Evolutionary conservation across 305 asterid genomes (phyloP), one percentile per base, ranked within the genome.

Genomic region (Rubia occidens): DNA sequence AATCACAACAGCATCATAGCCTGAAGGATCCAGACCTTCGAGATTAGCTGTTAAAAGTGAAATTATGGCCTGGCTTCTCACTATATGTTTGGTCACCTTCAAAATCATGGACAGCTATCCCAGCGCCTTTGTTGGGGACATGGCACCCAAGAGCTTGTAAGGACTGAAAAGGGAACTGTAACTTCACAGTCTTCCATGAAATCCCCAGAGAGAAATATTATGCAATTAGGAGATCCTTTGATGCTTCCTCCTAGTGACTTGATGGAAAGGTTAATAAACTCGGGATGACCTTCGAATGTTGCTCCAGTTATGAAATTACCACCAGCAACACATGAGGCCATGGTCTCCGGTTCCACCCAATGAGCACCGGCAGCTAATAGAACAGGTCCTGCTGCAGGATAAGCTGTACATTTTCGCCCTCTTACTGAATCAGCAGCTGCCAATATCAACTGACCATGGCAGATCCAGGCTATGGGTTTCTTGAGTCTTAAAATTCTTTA

Each of bases 71-170:
- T 26, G 96, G 95, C 81, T 93, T 93, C 85, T 93, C 98, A 70
- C 95, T 88, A 51, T 90, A 93, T 53, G 98, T 90, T 77, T 93
- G 97, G 79, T 90, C 98, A 54, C 98, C 98, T 87, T 93, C 98
- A 29, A 93, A 93, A 76, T 93, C 98, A 56, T 90, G 98, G 74
- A 93, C 88, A 68, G 96, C 96, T 1, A 96, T 90, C 20, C 97
- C 96, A 0, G 81, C 87, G 20, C 69, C 69, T 77, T 87, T 93
- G 43, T 80, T 82, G 5, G 98, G 97, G 82, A 88, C 95, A 35
- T 84, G 92, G 71, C 97, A 90, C 68, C 81, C 95, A 10, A 93
- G 95, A 72, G 96, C 95, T 84, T 87, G 85, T 67, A 93, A 87
- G 76, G 95, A 84, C 80, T 90, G 98, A 68, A 90, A 88, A 6